Conservation (phyloP, 2,329 filamentous ascomycete genomes). For the Venturiaceae sp. region DNA sequence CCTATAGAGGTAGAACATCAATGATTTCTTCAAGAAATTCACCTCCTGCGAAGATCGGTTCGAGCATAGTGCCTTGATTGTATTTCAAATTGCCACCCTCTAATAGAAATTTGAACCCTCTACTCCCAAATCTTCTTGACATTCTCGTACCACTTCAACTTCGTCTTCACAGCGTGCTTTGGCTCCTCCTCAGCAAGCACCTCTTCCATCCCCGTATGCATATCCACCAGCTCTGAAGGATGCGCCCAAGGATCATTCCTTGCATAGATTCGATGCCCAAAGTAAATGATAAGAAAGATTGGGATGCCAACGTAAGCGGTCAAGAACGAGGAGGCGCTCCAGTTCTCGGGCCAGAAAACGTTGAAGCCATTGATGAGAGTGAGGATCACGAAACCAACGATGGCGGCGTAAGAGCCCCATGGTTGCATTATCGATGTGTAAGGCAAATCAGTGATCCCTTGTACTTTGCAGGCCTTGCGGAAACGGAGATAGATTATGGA, state of each 20-base stretch:
- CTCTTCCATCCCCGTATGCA: slow-evolving; percentile 33
- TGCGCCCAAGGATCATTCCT: slow-evolving; percentile 46
- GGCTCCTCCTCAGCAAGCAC: slow-evolving; percentile 13
- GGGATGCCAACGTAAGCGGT: slow-evolving; percentile 70
- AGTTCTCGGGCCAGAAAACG: slow-evolving; percentile 48
- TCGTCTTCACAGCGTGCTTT: not conserved
- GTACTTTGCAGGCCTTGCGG: slow-evolving; percentile 33
- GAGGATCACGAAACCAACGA: slow-evolving; percentile 63
- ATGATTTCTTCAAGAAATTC: too few species aligned
- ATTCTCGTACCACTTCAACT: slow-evolving; percentile 1
- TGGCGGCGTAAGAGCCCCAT: slow-evolving; percentile 56
- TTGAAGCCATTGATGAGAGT: slow-evolving; percentile 67
- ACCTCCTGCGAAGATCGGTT: too few species aligned
- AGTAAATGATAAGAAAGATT: slow-evolving; percentile 58
- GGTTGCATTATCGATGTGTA: slow-evolving; percentile 63
- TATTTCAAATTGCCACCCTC: too few species aligned
- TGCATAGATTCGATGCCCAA: slow-evolving; percentile 54
- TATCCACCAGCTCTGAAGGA: slow-evolving; percentile 39
- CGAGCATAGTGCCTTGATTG: too few species aligned
- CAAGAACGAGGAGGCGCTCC: slow-evolving; percentile 43
- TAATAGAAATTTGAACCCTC: too few species aligned
- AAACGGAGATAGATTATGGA: slow-evolving; percentile 39
- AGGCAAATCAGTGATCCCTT: slow-evolving; percentile 33
- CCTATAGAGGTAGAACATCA: too few species aligned
- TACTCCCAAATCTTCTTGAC: not conserved